These are phyloP conservation scores for Glomus cerebriforme DNA, from an alignment of 192 early-diverging fungal genomes.

Conservation along the genomic window DNA sequence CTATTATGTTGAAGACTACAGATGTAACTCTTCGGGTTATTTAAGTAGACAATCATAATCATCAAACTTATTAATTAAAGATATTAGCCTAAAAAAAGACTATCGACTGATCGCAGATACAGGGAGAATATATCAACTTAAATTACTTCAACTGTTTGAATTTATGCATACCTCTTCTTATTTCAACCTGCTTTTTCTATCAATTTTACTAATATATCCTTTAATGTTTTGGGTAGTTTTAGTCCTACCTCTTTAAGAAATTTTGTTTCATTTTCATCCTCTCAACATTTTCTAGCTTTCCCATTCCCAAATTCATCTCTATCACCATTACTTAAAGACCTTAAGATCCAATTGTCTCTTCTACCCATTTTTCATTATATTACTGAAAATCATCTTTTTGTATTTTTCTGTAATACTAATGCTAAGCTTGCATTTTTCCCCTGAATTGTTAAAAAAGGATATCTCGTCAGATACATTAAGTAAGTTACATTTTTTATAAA, in stretches of 20 bases:
- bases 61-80: conserved; percentile 12
- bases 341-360: no score
- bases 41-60: not conserved
- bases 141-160: not conserved
- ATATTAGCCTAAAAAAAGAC: not conserved
- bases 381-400: no score
- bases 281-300: not conserved
- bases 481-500: not conserved
- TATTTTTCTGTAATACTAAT: not conserved
- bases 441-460: not conserved
- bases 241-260: not conserved
- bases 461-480: no score
- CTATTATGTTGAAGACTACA: conserved; percentile 1
- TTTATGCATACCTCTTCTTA: not conserved
- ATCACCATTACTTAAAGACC: not conserved
- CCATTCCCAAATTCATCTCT: not conserved
- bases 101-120: not conserved
- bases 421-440: conserved; percentile 16
- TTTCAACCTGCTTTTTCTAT: not conserved
- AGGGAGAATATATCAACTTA: not conserved
- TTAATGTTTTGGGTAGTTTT: not conserved
- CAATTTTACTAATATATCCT: not conserved
- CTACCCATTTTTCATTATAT: no score
- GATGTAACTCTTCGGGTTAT: not conserved
- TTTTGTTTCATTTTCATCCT: not conserved